Percentiles rank a stretch among this genome's conserved stretches.
These are phyloP conservation scores for Apophysomyces sp. DNA, from an alignment of 371 early-diverging fungal species.

Conservation along the genomic window DNA sequence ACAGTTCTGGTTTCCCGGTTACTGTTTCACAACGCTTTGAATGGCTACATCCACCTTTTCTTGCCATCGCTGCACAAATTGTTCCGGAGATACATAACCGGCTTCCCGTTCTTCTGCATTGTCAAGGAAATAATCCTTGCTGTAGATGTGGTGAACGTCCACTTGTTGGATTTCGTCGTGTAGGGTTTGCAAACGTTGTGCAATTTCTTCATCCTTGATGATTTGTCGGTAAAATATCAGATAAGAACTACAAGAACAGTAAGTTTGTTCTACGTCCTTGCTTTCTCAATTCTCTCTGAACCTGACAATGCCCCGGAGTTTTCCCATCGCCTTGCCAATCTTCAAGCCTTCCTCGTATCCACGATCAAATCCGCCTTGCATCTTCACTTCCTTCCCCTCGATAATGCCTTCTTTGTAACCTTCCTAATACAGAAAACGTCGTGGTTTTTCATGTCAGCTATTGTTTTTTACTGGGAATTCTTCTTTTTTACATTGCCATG, in stretches of 20 bases:
- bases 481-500: constrained; percentile 54
- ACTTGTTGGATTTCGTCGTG: constrained; percentile 32
- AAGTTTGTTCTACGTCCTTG: neutral
- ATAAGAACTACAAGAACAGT: constrained; percentile 20
- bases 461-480: neutral
- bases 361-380: constrained; percentile 64
- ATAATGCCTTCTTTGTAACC: constrained; percentile 68
- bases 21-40: neutral
- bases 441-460: neutral
- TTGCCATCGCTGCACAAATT: constrained; percentile 9
- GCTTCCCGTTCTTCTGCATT: constrained; percentile 1
- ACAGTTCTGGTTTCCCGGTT: neutral
- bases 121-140: constrained; percentile 35
- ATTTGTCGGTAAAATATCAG: constrained; percentile 28
- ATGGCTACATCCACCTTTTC: constrained; percentile 11
- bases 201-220: constrained; percentile 20
- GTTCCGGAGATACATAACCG: constrained; percentile 13
- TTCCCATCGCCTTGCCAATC: constrained; percentile 48
- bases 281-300: constrained; percentile 10
- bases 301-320: constrained; percentile 53
- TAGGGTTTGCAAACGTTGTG: constrained; percentile 17
- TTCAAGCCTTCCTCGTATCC: constrained; percentile 54
- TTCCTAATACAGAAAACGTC: constrained; percentile 26
- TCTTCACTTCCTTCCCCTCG: constrained; percentile 61
- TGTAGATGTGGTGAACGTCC: constrained; percentile 33